Conservation (phyloP, 345 rosid genomes). For the Moricandia moricandioides region DNA sequence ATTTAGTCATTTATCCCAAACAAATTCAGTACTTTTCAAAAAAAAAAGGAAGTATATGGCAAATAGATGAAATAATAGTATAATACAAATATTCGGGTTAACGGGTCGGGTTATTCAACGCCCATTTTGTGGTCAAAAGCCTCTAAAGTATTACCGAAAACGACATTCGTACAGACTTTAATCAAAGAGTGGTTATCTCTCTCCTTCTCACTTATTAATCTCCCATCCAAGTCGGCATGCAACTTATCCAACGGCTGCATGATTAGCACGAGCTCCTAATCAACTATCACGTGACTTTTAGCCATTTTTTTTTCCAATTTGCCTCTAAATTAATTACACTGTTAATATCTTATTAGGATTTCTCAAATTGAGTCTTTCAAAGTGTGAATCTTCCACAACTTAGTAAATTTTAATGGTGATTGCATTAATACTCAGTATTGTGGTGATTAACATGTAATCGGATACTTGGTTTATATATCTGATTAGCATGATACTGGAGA, state of each 20-base stretch:
- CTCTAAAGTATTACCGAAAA: slow-evolving; percentile 34
- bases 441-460: slow-evolving; percentile 5
- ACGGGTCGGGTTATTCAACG: slow-evolving; percentile 43
- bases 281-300: slow-evolving; percentile 28
- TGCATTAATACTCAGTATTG: background rate
- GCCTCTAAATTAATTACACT: background rate
- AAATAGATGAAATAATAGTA: background rate
- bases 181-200: background rate
- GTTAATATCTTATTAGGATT: background rate
- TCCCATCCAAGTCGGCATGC: background rate
- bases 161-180: slow-evolving; percentile 33
- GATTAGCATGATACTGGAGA: background rate
- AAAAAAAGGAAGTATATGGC: background rate
- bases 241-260: slow-evolving; percentile 31
- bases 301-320: background rate
- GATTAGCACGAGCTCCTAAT: background rate
- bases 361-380: too few relatives aligned
- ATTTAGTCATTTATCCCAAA: background rate
- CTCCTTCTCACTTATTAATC: slow-evolving; percentile 19
- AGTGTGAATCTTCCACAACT: too few relatives aligned
- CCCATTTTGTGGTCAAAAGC: slow-evolving; percentile 38
- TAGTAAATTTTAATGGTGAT: too few relatives aligned
- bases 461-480: background rate
- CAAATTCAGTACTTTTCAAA: background rate
- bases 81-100: slow-evolving; percentile 12